phyloP scores from a whole-genome alignment of 164 flowering plant species.

The Echeveria elegans region DNA sequence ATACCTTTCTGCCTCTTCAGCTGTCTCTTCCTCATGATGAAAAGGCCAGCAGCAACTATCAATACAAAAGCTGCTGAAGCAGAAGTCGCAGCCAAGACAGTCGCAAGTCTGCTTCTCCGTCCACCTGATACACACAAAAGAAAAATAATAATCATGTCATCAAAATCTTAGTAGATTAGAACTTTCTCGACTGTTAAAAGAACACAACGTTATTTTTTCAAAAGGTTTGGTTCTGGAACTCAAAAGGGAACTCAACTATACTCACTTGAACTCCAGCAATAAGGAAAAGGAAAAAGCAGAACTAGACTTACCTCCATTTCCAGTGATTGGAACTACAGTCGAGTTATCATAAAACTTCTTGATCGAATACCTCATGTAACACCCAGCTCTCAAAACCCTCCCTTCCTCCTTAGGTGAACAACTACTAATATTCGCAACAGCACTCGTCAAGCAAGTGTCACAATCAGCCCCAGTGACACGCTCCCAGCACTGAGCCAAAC shows the following conservation, averaged over 20 bases:
- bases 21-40: slow-evolving; percentile 28
- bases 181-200: not conserved
- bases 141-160: not conserved
- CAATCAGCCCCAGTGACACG: too few species aligned
- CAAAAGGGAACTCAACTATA: not conserved
- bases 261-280: too few species aligned
- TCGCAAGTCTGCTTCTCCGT: slow-evolving; percentile 34
- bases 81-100: slow-evolving; percentile 33
- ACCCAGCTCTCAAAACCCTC: too few species aligned
- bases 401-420: too few species aligned
- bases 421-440: too few species aligned
- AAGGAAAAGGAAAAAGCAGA: too few species aligned
- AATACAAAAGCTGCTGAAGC: slow-evolving; percentile 31
- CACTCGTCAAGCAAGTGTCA: too few species aligned
- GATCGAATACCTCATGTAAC: too few species aligned
- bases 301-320: too few species aligned
- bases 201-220: not conserved
- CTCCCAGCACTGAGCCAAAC: too few species aligned
- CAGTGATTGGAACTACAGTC: too few species aligned
- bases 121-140: slow-evolving; percentile 10
- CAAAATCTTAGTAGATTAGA: not conserved
- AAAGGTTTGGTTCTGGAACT: not conserved
- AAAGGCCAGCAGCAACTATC: slow-evolving; percentile 23
- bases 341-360: too few species aligned
- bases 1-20: slow-evolving; percentile 42